Conservation (phyloP, 2,329 filamentous ascomycete species). For the Aspergillus glaucus region DNA sequence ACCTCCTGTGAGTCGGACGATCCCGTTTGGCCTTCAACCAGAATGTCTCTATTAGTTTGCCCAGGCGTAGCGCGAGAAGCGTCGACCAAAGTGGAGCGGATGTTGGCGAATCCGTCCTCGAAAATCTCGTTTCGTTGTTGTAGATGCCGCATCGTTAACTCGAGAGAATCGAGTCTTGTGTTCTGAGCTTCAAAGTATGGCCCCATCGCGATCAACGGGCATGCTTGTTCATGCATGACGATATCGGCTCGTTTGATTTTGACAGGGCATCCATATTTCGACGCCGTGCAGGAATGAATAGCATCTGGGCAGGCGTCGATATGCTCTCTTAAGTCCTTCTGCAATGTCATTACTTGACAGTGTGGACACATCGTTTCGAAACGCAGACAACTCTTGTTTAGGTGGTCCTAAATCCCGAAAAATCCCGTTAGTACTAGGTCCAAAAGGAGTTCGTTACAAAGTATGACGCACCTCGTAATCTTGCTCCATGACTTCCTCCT, state of each 20-base stretch:
- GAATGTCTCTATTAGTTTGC: constrained; percentile 8
- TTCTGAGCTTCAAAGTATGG: constrained; percentile 42
- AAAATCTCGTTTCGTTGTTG: constrained; percentile 44
- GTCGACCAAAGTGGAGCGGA: constrained; percentile 33
- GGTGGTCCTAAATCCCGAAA: constrained; percentile 25
- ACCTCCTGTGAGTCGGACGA: constrained; percentile 10
- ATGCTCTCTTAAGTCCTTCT: constrained; percentile 30
- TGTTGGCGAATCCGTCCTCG: constrained; percentile 39
- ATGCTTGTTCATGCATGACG: constrained; percentile 42
- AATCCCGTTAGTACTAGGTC: constrained; percentile 1
- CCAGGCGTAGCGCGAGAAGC: constrained; percentile 16
- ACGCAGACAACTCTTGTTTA: constrained; percentile 31
- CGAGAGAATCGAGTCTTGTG: constrained; percentile 37
- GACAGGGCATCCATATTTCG: constrained; percentile 39
- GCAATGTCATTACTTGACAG: constrained; percentile 29
- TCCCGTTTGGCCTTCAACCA: constrained; percentile 8
- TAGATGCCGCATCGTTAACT: constrained; percentile 38
- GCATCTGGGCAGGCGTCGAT: constrained; percentile 32
- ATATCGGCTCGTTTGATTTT: constrained; percentile 32
- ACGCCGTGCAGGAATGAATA: constrained; percentile 31
- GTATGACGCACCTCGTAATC: constrained; percentile 43
- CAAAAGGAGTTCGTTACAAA: neutral
- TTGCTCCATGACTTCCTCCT: constrained; percentile 47
- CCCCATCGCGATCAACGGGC: constrained; percentile 44
- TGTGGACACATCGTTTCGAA: constrained; percentile 31